phyloP scores from a whole-genome alignment of 2,329 filamentous ascomycete species.

The Neoscytalidium dimidiatum region DNA sequence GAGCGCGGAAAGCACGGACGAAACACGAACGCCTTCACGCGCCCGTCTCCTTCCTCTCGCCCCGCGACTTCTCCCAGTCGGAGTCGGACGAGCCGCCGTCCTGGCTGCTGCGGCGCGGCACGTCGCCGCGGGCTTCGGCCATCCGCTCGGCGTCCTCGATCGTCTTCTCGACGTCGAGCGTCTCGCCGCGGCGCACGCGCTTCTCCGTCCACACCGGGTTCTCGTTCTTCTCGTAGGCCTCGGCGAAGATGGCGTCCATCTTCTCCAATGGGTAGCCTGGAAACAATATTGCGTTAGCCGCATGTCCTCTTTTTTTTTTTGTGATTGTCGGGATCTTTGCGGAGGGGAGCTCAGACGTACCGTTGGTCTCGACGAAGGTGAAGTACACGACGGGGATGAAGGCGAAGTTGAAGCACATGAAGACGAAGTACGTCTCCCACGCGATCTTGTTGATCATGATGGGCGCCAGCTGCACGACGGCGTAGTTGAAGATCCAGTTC shows the following conservation, averaged over 20 bases:
- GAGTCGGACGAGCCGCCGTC: not conserved
- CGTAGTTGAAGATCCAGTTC: constrained; percentile 42
- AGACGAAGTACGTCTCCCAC: constrained; percentile 21
- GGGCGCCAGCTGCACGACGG: constrained; percentile 47
- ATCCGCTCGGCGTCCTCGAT: constrained; percentile 17
- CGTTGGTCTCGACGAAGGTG: constrained; percentile 20
- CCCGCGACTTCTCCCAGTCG: not conserved
- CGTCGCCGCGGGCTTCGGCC: constrained; percentile 4
- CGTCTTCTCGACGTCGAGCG: constrained; percentile 24
- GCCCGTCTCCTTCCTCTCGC: not conserved
- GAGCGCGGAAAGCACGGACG: too few relatives aligned
- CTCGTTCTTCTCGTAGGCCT: constrained; percentile 29
- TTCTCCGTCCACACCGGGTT: constrained; percentile 31
- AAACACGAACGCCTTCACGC: not conserved
- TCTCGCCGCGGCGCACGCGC: constrained; percentile 26
- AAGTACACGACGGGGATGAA: constrained; percentile 28
- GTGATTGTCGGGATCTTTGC: too few relatives aligned
- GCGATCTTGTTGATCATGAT: constrained; percentile 23
- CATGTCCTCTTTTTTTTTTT: too few relatives aligned
- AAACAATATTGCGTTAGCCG: too few relatives aligned
- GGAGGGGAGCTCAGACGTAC: too few relatives aligned
- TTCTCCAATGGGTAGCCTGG: constrained; percentile 59
- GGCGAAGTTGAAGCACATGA: constrained; percentile 19
- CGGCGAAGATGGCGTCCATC: constrained; percentile 63
- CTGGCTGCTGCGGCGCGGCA: constrained; percentile 4